These are phyloP conservation scores for Earliella scabrosa DNA, from an alignment of 1,284 basidiomycete species.

Conservation along the genomic window DNA sequence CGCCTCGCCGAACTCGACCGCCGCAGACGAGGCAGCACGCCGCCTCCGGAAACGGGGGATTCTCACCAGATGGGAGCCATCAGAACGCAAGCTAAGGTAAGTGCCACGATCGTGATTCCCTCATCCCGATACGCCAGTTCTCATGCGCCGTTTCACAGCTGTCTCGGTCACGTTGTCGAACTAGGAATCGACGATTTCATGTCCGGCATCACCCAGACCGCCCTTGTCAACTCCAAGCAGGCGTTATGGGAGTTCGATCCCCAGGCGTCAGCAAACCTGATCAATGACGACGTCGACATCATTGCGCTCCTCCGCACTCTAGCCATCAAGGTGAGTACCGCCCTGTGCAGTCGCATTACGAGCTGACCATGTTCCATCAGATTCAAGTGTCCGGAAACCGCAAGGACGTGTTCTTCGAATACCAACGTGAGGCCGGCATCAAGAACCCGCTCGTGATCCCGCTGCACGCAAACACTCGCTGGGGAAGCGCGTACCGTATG, in stretches of 20 bases:
- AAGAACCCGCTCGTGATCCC: too few species aligned
- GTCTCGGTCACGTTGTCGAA: conserved; percentile 4
- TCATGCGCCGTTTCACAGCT: too few species aligned
- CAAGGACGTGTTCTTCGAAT: too few species aligned
- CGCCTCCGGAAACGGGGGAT: background rate
- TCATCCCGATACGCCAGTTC: too few species aligned
- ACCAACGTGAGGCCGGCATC: too few species aligned
- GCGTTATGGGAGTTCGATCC: conserved; percentile 8
- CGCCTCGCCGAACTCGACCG: background rate
- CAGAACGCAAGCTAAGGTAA: background rate
- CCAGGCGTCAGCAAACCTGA: background rate
- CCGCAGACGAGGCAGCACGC: too few species aligned
- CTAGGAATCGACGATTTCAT: background rate
- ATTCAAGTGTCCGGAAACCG: too few species aligned
- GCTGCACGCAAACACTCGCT: too few species aligned
- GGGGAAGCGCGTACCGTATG: too few species aligned
- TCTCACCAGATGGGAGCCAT: background rate
- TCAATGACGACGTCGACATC: background rate
- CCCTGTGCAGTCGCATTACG: too few species aligned
- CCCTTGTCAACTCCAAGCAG: background rate
- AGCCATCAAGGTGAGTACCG: conserved; percentile 7
- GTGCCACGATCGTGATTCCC: too few species aligned
- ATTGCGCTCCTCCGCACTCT: conserved; percentile 7
- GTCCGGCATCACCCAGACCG: background rate
- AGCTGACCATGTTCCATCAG: too few species aligned